Evolutionary conservation across 805 yeast genomes (phyloP).

Genomic region (Metschnikowia baotianmanensis): DNA sequence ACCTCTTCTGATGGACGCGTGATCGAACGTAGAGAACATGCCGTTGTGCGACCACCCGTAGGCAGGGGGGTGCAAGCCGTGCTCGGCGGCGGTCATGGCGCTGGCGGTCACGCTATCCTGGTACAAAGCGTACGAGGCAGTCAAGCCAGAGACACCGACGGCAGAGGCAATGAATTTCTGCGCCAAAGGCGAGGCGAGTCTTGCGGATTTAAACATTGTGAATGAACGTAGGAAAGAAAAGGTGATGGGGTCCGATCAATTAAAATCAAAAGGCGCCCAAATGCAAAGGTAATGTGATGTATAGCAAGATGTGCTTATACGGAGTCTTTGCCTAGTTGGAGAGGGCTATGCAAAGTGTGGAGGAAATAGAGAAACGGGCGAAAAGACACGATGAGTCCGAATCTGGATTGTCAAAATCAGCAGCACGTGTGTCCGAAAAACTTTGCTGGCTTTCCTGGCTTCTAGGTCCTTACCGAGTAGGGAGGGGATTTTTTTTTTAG

Average conservation of each 20-base stretch:
- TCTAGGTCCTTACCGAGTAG: slow-evolving; percentile 9
- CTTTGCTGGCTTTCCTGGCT: slow-evolving; percentile 3
- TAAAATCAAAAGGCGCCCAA: slow-evolving; percentile 1
- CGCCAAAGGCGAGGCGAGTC: slow-evolving; percentile 22
- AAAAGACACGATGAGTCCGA: background rate
- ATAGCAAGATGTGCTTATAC: slow-evolving; percentile 4
- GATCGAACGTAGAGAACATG: slow-evolving; percentile 87
- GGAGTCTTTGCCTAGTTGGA: background rate
- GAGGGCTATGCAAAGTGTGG: background rate
- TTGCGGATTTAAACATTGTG: slow-evolving; percentile 19
- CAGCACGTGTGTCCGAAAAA: background rate
- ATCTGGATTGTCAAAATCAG: background rate
- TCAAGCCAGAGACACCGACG: slow-evolving; percentile 71
- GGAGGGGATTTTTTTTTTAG: slow-evolving; percentile 6
- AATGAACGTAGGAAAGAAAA: background rate
- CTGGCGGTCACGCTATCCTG: slow-evolving; percentile 82
- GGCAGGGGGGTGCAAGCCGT: slow-evolving; percentile 94
- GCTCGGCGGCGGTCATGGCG: slow-evolving; percentile 99
- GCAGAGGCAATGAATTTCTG: slow-evolving; percentile 59
- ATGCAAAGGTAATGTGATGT: slow-evolving; percentile 4
- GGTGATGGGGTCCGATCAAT: slow-evolving; percentile 1
- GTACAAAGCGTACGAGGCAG: slow-evolving; percentile 79
- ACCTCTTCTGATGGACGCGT: slow-evolving; percentile 96
- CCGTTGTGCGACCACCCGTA: slow-evolving; percentile 94
- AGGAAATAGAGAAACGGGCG: slow-evolving; percentile 1